These are phyloP conservation scores for Phanerodontia chrysosporium DNA, from an alignment of 768 basidiomycete genomes.

Conservation along the genomic window DNA sequence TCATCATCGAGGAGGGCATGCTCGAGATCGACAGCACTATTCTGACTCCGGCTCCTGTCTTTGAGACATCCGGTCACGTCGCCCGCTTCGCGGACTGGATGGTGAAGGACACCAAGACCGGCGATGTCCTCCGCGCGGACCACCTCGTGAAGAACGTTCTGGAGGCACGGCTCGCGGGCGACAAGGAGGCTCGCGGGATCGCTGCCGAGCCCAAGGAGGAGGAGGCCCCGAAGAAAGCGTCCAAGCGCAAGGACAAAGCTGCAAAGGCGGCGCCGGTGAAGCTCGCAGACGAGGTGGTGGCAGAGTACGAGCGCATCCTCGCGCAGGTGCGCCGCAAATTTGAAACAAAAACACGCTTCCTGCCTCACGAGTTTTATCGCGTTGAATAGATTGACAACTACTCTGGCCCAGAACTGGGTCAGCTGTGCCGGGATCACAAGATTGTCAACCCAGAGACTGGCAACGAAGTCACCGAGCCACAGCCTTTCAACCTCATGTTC, in stretches of 20 bases:
- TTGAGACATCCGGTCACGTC: slow-evolving; percentile 96
- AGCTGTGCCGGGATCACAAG: slow-evolving; percentile 73
- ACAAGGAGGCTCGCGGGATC: slow-evolving; percentile 82
- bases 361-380: slow-evolving; percentile 3
- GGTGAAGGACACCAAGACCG: slow-evolving; percentile 94
- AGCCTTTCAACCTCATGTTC: slow-evolving; percentile 99
- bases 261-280: slow-evolving; percentile 66
- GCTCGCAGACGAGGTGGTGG: slow-evolving; percentile 68
- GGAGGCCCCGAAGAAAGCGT: slow-evolving; percentile 57
- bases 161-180: slow-evolving; percentile 83
- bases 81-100: slow-evolving; percentile 99
- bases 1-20: slow-evolving; percentile 98
- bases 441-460: slow-evolving; percentile 89
- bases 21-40: slow-evolving; percentile 97
- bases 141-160: slow-evolving; percentile 93
- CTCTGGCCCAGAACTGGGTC: slow-evolving; percentile 83
- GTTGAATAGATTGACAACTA: slow-evolving; percentile 83
- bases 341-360: slow-evolving; percentile 1
- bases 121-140: slow-evolving; percentile 94
- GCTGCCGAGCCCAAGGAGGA: slow-evolving; percentile 50
- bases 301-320: slow-evolving; percentile 76
- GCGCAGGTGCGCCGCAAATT: slow-evolving; percentile 64
- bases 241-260: slow-evolving; percentile 75
- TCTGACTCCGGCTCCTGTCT: slow-evolving; percentile 93
- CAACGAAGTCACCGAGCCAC: slow-evolving; percentile 90